Base-by-base conservation (phyloP, 148 eudicot genomes). In the Rhododendron molle region DNA sequence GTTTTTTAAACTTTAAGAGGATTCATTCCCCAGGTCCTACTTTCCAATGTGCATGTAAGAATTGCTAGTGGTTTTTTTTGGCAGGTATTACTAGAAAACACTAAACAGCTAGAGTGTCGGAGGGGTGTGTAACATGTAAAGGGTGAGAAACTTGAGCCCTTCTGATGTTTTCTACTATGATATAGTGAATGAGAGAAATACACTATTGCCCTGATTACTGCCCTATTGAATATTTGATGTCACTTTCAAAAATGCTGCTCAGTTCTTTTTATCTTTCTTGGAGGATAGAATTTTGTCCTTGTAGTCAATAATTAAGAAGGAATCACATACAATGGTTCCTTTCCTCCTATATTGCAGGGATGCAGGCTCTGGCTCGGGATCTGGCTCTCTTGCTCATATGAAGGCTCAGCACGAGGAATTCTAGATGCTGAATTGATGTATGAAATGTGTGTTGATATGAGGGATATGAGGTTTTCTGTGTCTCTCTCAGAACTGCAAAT, bases 61-160 rank as follows among this genome's bases (percentile, higher is more conserved):
- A 10, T 44, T n/a, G 21, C 50, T 73, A 30, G 56, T 78, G 38
- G 36, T 87, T 85, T 84, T 21, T 26, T 62, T 83, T 83, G 67
- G 28, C 92, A 95, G 98, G 90, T 95, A 79, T 80, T 95, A 34
- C 90, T 89, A 10, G 95, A 92, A 88, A 89, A 95, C 88, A 95
- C 96, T 58, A 93, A 92, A 91, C 90, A 92, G 87, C 86, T 92
- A 79, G 95, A 95, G 89, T 90, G 58, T 81, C 90, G 94, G 46
- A 90, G 94, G 40, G 96, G 96, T 18, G 26, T 87, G 82, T 94
- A 92, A 87, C 79, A 76, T 36, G 36, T 34, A 62, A 47, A 34
- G 69, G 87, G 15, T 32, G 83, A 65, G 80, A 28, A 86, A 83
- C 69, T 72, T 76, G 80, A 76, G 15, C 28, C 50, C 16, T 43